Base-by-base conservation (phyloP, 805 yeast species). In the Starmerella bombi region DNA sequence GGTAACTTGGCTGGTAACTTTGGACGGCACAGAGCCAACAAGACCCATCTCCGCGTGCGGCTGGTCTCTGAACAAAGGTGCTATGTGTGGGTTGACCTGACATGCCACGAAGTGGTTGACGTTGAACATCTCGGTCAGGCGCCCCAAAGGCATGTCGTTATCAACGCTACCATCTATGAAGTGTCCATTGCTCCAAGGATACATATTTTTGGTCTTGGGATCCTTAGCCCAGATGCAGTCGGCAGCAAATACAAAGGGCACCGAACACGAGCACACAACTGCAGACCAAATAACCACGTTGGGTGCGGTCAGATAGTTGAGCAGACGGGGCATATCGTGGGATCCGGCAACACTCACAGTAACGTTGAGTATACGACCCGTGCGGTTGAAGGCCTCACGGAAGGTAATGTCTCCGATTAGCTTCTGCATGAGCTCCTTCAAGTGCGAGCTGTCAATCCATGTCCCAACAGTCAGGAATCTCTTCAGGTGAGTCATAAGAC, bases 101-200 rank as follows among this genome's bases (percentile, higher is more conserved):
- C 94, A 88, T 0, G 96, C 98, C 51, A 91, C 85, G 46, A 91
- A 86, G 59, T 91, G 95, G 57, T 91, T 94, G 23, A 91, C 95
- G 55, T 91, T 88, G 59, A 91, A 91, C 94, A 91, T 85, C 57
- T 91, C 98, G 17, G 93, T 79, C 18, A 91, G 65, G 50, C 96
- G 70, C 2, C 93, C 70, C 21, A 85, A 78, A 3, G 99, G 99
- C 38, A 91, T 63, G 59, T 91, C 99, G 48, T 83, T 82, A 55
- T 88, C 93, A 6, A 91, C 94, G 0, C 95, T 84, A 0, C 99
- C 99, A 59, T 91, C 99, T 23, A 91, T 86, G 60, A 80, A 91
- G 0, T 83, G 69, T 16, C 77, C 69, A 44, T 81, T 78, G 40
- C 75, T 72, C 97, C 97, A 91, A 51, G 84, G 84, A 42, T 73